Evolutionary conservation across 192 early-diverging fungal genomes (phyloP).

Genomic region (Spizellomyces punctatus): DNA sequence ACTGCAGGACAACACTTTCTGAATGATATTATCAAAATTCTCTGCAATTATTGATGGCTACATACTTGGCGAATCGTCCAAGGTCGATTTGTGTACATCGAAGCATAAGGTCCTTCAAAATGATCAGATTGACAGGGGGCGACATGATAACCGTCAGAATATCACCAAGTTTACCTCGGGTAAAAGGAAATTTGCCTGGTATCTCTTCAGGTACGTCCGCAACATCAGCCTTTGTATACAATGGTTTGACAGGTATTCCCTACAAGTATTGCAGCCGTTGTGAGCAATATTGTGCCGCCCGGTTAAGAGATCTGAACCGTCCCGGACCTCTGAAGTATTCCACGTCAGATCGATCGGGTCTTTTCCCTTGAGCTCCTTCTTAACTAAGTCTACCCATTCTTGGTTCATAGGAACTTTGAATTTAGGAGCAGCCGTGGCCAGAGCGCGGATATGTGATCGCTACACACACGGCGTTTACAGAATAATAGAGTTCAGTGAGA

Average conservation of each 20-base stretch:
- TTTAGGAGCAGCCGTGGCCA: neutral
- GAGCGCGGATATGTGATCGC: too few relatives aligned
- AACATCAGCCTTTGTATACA: constrained; percentile 79
- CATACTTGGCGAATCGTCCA: constrained; percentile 85
- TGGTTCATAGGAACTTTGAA: constrained; percentile 60
- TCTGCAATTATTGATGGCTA: neutral
- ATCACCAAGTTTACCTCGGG: constrained; percentile 58
- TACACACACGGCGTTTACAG: too few relatives aligned
- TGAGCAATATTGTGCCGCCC: neutral
- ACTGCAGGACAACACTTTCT: constrained; percentile 43
- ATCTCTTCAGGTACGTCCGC: constrained; percentile 63
- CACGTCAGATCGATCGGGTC: constrained; percentile 77
- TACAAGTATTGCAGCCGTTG: constrained; percentile 8
- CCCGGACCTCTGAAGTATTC: constrained; percentile 72
- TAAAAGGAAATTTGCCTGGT: constrained; percentile 84
- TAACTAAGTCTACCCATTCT: constrained; percentile 73
- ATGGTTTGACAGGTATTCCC: constrained; percentile 81
- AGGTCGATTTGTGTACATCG: constrained; percentile 81
- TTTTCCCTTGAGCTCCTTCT: constrained; percentile 88
- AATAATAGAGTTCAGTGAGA: too few relatives aligned
- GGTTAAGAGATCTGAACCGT: neutral
- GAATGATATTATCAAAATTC: too few relatives aligned
- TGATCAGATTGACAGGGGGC: neutral
- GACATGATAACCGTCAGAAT: neutral
- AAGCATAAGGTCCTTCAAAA: constrained; percentile 48